Conservation (phyloP, 2,329 filamentous ascomycete genomes). For the Aspergillus felis region DNA sequence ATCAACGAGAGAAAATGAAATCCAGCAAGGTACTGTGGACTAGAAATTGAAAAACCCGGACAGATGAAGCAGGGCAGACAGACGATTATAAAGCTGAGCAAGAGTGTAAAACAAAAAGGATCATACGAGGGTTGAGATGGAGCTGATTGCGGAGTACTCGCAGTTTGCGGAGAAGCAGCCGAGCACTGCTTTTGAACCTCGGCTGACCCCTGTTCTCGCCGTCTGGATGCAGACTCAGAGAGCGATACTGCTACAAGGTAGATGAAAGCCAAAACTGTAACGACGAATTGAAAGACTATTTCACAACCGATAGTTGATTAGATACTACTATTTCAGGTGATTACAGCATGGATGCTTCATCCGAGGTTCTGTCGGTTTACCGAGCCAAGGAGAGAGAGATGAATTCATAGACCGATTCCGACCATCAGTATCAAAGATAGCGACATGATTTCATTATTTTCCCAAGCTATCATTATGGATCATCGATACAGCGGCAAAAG, state of each 20-base stretch:
- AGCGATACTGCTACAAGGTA: background rate
- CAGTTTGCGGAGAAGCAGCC: constrained; percentile 26
- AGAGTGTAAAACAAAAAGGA: constrained; percentile 8
- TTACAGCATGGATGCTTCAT: background rate
- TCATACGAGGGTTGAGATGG: constrained; percentile 1
- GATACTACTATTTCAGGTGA: background rate
- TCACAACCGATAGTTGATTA: background rate
- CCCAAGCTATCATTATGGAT: constrained; percentile 2
- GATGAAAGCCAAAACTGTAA: background rate
- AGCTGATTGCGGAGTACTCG: constrained; percentile 21
- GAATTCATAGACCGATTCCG: no score
- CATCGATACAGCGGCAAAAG: constrained; percentile 10
- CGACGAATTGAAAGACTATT: background rate
- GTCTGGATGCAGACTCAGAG: background rate
- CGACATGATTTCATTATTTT: constrained; percentile 1
- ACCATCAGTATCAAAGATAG: background rate
- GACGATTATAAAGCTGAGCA: constrained; percentile 5
- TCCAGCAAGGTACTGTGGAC: background rate
- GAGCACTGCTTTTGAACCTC: constrained; percentile 24
- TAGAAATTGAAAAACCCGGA: background rate
- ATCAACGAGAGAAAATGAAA: background rate
- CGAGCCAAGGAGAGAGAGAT: no score
- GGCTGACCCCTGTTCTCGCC: constrained; percentile 10
- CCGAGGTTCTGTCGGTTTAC: no score
- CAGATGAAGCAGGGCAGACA: background rate